Conservation (phyloP, 106 monocot genomes). For the Dioscorea zingiberensis region DNA sequence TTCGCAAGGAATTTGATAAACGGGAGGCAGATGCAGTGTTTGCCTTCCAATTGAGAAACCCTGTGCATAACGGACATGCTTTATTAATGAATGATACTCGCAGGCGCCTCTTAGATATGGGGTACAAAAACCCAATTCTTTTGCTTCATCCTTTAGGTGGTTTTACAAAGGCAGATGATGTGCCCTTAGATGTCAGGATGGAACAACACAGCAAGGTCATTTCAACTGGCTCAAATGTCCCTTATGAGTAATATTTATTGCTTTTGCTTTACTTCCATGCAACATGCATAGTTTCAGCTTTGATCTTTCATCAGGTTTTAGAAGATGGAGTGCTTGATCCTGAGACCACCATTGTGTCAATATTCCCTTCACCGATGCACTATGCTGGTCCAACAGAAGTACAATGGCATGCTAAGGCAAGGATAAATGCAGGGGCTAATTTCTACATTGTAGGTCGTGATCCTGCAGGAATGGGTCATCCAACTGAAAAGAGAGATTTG, state of each 20-base stretch:
- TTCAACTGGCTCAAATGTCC: not conserved
- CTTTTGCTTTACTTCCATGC: not conserved
- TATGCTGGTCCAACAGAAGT: constrained; percentile 99
- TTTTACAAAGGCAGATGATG: constrained; percentile 95
- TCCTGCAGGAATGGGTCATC: constrained; percentile 98
- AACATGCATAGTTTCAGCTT: not conserved
- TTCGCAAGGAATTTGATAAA: constrained; percentile 82
- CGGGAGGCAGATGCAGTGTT: constrained; percentile 92
- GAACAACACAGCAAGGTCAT: constrained; percentile 95
- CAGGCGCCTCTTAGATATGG: constrained; percentile 83
- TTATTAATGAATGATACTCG: constrained; percentile 96
- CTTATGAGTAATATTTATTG: not conserved
- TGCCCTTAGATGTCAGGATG: constrained; percentile 90
- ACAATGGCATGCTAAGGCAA: constrained; percentile 98
- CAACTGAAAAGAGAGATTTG: constrained; percentile 83
- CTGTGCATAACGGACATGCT: constrained; percentile 97
- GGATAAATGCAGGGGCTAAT: constrained; percentile 98
- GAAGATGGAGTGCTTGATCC: constrained; percentile 98
- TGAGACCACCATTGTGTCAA: constrained; percentile 83
- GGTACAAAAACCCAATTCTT: constrained; percentile 88
- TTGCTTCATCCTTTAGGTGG: constrained; percentile 95
- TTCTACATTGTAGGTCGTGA: constrained; percentile 99
- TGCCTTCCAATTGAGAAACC: constrained; percentile 93
- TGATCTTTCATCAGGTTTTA: constrained; percentile 45
- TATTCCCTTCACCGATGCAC: constrained; percentile 99